phyloP scores from a whole-genome alignment of 352 stramenopile genomes.

The Globisporangium lucens region DNA sequence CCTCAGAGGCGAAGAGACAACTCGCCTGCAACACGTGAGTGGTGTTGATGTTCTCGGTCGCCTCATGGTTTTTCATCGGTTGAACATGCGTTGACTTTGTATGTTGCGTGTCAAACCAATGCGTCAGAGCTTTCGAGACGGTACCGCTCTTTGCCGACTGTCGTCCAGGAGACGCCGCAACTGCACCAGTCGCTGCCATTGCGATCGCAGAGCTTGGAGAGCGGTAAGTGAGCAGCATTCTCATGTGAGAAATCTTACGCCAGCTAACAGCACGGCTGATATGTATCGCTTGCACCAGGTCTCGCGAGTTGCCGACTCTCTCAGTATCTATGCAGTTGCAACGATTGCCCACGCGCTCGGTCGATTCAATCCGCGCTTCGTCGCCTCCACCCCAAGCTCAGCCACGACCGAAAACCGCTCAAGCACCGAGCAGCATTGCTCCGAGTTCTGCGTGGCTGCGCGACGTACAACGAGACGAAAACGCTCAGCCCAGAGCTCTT shows the following conservation, averaged over 20 bases:
- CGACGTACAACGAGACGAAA: conserved; percentile 72
- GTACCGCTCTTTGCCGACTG: background rate
- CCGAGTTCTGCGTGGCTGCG: conserved; percentile 54
- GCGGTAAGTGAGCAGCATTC: background rate
- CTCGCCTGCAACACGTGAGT: background rate
- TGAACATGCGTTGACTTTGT: too few relatives aligned
- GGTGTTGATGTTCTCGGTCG: background rate
- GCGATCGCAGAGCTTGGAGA: conserved; percentile 11
- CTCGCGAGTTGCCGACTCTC: background rate
- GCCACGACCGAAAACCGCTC: background rate
- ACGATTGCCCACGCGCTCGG: conserved; percentile 51
- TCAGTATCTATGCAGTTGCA: conserved; percentile 59
- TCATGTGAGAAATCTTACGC: background rate
- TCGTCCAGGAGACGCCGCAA: background rate
- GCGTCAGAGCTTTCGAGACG: conserved; percentile 1
- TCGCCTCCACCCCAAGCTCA: conserved; percentile 30
- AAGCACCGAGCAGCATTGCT: conserved; percentile 27
- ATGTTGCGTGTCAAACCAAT: too few relatives aligned
- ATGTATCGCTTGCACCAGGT: background rate
- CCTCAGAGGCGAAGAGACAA: background rate
- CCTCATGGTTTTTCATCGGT: too few relatives aligned
- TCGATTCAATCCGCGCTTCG: conserved; percentile 42
- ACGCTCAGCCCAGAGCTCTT: conserved; percentile 37
- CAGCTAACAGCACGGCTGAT: background rate
- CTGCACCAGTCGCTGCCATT: background rate